phyloP scores from a whole-genome alignment of 2,329 filamentous ascomycete genomes.

The Fusarium algeriense region DNA sequence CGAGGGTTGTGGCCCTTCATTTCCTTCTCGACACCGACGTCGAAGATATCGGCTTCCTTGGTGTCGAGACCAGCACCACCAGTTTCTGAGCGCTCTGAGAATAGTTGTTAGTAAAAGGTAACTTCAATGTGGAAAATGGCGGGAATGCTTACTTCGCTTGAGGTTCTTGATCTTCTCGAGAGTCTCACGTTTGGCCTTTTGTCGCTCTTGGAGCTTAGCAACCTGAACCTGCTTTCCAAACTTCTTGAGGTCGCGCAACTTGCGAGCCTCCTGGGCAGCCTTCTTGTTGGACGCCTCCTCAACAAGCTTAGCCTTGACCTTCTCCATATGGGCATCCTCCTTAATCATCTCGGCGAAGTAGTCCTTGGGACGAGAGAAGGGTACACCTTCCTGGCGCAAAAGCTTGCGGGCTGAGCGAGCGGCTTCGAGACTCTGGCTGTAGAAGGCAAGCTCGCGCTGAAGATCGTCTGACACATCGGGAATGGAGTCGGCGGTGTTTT shows the following conservation, averaged over 20 bases:
- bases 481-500: conserved; percentile 75
- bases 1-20: conserved; percentile 57
- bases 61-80: conserved; percentile 69
- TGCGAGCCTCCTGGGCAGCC: conserved; percentile 89
- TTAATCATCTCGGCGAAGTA: conserved; percentile 99
- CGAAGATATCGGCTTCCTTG: conserved; percentile 89
- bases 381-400: conserved; percentile 83
- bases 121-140: not conserved
- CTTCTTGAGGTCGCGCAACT: conserved; percentile 96
- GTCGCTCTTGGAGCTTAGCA: conserved; percentile 92
- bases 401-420: conserved; percentile 78
- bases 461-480: conserved; percentile 91
- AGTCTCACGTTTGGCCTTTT: conserved; percentile 91
- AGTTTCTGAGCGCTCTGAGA: conserved; percentile 84
- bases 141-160: conserved; percentile 84
- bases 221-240: conserved; percentile 99
- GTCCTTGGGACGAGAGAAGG: conserved; percentile 90
- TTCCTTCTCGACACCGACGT: conserved; percentile 84
- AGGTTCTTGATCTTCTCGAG: conserved; percentile 94
- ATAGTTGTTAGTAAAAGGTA: conserved; percentile 42
- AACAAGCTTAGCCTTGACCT: conserved; percentile 91
- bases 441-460: conserved; percentile 91
- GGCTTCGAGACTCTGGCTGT: conserved; percentile 87
- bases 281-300: conserved; percentile 94
- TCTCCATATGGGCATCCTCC: conserved; percentile 97